Conservation (phyloP, 257 asterid species). For the Gardenia jasminoides region DNA sequence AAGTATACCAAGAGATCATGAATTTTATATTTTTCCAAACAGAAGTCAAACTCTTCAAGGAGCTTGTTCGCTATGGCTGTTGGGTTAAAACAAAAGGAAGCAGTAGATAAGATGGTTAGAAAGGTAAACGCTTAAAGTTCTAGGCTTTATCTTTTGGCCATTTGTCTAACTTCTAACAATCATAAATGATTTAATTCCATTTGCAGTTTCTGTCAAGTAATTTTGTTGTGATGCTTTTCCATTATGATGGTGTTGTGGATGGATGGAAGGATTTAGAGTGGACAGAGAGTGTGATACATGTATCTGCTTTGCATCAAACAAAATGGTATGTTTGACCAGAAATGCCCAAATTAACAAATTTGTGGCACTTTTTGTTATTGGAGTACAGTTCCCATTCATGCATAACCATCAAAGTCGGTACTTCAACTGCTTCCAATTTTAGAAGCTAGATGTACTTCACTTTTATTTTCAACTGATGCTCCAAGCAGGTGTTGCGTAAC, state of each 20-base stretch:
- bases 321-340: slow-evolving; percentile 52
- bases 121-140: slow-evolving; percentile 41
- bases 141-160: neutral
- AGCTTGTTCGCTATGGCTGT: slow-evolving; percentile 62
- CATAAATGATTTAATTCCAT: neutral
- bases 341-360: neutral
- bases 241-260: slow-evolving; percentile 78
- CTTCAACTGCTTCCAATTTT: neutral
- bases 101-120: slow-evolving; percentile 56
- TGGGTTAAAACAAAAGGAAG: slow-evolving; percentile 74
- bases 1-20: neutral
- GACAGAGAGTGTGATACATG: slow-evolving; percentile 62
- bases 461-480: neutral
- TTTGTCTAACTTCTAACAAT: slow-evolving; percentile 4
- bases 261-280: slow-evolving; percentile 66
- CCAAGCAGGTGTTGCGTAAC: neutral
- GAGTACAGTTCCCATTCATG: neutral
- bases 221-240: slow-evolving; percentile 86
- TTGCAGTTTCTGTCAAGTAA: slow-evolving; percentile 62
- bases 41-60: slow-evolving; percentile 43
- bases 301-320: slow-evolving; percentile 73
- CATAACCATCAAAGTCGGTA: neutral
- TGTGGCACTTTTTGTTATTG: neutral
- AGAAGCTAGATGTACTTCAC: neutral
- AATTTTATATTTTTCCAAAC: slow-evolving; percentile 17